Evolutionary conservation across 2,329 filamentous ascomycete genomes (phyloP).

Genomic region (Calonectria multiphialidica): DNA sequence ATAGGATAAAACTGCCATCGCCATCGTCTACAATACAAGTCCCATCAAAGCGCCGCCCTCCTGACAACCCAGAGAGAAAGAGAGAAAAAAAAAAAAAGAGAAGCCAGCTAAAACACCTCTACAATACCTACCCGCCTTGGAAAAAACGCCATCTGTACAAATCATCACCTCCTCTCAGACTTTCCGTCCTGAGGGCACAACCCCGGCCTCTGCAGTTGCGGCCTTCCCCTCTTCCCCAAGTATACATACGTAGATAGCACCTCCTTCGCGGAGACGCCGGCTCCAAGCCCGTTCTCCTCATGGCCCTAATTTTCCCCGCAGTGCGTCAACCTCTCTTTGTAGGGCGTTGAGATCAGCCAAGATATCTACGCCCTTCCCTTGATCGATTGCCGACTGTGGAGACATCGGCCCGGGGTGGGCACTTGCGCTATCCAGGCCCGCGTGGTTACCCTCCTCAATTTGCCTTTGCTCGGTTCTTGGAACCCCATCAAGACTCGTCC

Average conservation of each 20-base stretch:
- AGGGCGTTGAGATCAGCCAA: slow-evolving; percentile 79
- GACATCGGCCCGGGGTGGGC: slow-evolving; percentile 29
- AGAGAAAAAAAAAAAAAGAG: no score
- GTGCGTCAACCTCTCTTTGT: slow-evolving; percentile 81
- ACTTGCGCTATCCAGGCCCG: slow-evolving; percentile 1
- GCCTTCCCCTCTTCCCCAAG: not conserved
- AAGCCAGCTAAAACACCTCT: slow-evolving; percentile 29
- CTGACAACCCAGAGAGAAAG: not conserved
- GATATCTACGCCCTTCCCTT: slow-evolving; percentile 66
- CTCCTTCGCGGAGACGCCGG: not conserved
- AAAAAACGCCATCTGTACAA: slow-evolving; percentile 22
- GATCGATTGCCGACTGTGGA: slow-evolving; percentile 33
- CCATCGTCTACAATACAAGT: slow-evolving; percentile 36
- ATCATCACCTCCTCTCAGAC: not conserved
- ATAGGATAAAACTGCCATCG: slow-evolving; percentile 27
- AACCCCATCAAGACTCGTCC: slow-evolving; percentile 49
- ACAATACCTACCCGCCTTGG: slow-evolving; percentile 25
- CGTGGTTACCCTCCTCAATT: slow-evolving; percentile 29
- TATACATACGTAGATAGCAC: not conserved
- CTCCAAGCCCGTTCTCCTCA: slow-evolving; percentile 31
- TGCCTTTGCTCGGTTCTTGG: slow-evolving; percentile 31
- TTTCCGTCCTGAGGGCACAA: not conserved
- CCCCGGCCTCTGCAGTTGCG: not conserved
- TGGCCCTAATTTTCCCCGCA: slow-evolving; percentile 52
- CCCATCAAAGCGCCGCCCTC: slow-evolving; percentile 10